Percentiles rank a stretch among this genome's conserved stretches.
Evolutionary conservation across 139 green algal genomes (phyloP).

Genomic region (Chlamydomonas incerta): DNA sequence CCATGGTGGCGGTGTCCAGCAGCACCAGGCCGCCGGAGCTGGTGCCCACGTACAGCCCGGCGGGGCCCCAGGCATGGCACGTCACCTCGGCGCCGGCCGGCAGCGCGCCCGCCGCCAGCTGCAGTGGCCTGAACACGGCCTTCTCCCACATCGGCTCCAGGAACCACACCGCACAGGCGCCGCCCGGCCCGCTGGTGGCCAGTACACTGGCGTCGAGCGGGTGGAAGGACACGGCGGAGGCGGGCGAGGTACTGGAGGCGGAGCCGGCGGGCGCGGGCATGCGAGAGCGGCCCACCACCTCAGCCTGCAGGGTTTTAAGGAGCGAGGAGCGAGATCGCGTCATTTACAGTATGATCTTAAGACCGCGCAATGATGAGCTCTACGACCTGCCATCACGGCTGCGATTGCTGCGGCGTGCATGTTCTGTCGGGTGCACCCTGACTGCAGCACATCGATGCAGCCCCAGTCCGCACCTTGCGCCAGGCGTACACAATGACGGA

Average conservation of each 20-base stretch:
- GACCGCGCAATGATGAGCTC: too few relatives aligned
- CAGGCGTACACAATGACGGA: slow-evolving; percentile 43
- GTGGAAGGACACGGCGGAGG: slow-evolving; percentile 45
- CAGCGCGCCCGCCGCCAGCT: neutral
- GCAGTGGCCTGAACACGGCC: slow-evolving; percentile 16
- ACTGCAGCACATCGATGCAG: too few relatives aligned
- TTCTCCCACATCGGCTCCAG: slow-evolving; percentile 50
- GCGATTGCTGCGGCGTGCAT: too few relatives aligned
- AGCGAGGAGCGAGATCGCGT: too few relatives aligned
- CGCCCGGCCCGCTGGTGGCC: slow-evolving; percentile 30
- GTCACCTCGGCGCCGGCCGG: slow-evolving; percentile 12
- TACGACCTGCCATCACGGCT: too few relatives aligned
- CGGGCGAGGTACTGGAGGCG: neutral
- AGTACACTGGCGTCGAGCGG: slow-evolving; percentile 38
- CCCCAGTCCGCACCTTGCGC: slow-evolving; percentile 41
- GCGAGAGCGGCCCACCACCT: slow-evolving; percentile 12
- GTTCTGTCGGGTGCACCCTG: too few relatives aligned
- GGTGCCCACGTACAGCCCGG: slow-evolving; percentile 47
- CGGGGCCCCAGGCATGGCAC: slow-evolving; percentile 40
- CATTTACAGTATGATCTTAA: too few relatives aligned
- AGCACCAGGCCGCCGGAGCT: slow-evolving; percentile 27
- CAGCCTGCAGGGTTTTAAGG: neutral
- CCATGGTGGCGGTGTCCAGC: slow-evolving; percentile 39
- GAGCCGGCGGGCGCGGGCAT: neutral
- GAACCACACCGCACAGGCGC: slow-evolving; percentile 28